Evolutionary conservation across 345 rosid genomes (phyloP).

Genomic region (Cochlearia excelsa): DNA sequence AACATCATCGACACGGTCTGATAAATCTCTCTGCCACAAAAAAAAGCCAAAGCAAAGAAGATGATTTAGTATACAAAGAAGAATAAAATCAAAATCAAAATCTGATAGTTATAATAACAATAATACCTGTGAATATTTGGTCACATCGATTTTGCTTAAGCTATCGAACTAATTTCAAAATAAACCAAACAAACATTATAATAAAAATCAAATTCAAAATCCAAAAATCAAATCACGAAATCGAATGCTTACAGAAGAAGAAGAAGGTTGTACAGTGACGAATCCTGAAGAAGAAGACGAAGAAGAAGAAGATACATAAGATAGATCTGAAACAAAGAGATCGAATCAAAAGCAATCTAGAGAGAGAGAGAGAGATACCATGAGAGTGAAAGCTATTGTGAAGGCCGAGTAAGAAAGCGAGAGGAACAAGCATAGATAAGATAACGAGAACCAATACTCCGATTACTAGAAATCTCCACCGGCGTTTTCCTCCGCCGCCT

Average conservation of each 20-base stretch:
- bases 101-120: too few species aligned
- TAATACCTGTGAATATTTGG: conserved; percentile 29
- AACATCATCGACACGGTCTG: conserved; percentile 46
- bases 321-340: conserved; percentile 27
- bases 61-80: too few species aligned
- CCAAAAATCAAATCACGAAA: not conserved
- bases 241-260: conserved; percentile 48
- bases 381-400: conserved; percentile 76
- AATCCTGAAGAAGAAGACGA: not conserved
- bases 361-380: conserved; percentile 24
- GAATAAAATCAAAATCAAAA: too few species aligned
- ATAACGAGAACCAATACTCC: conserved; percentile 80
- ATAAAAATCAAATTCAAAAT: not conserved
- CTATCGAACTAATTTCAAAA: conserved; percentile 41
- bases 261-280: conserved; percentile 28
- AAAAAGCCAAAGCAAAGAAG: not conserved
- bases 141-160: conserved; percentile 34
- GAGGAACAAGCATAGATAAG: conserved; percentile 94
- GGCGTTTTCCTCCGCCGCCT: conserved; percentile 54
- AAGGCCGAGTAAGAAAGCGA: conserved; percentile 81
- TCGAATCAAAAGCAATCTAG: not conserved
- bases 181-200: not conserved
- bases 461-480: conserved; percentile 68
- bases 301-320: not conserved
- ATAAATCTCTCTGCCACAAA: conserved; percentile 43